Percentiles rank a stretch among this genome's conserved stretches.
Conservation (phyloP, 768 basidiomycete genomes). For the Tephrocybe sp. region DNA sequence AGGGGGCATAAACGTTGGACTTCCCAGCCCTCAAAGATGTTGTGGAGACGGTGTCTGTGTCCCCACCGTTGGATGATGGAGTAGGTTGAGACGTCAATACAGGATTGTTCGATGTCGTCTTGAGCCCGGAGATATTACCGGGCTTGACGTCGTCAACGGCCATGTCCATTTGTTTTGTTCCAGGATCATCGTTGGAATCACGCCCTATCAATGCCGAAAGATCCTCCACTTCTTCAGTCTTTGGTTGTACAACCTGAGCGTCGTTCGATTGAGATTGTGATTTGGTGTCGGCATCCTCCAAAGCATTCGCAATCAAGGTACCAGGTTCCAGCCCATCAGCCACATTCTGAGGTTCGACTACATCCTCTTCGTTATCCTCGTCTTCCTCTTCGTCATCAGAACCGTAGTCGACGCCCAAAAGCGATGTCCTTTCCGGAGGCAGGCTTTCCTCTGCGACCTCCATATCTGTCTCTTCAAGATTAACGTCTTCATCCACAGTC, state of each 20-base stretch:
- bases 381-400: slow-evolving; percentile 65
- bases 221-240: slow-evolving; percentile 59
- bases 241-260: slow-evolving; percentile 28
- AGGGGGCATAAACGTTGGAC: slow-evolving; percentile 48
- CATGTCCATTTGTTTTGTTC: slow-evolving; percentile 22
- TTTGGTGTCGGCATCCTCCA: slow-evolving; percentile 33
- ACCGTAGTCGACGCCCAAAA: slow-evolving; percentile 51
- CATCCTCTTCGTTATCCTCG: slow-evolving; percentile 60
- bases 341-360: slow-evolving; percentile 54
- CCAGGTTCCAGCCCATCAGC: slow-evolving; percentile 62
- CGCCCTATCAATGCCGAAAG: slow-evolving; percentile 35
- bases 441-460: slow-evolving; percentile 21
- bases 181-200: neutral
- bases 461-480: slow-evolving; percentile 15
- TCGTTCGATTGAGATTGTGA: slow-evolving; percentile 24
- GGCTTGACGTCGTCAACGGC: slow-evolving; percentile 29
- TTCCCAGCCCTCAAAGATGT: slow-evolving; percentile 41
- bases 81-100: slow-evolving; percentile 44
- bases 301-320: slow-evolving; percentile 55
- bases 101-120: slow-evolving; percentile 57
- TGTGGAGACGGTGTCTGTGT: slow-evolving; percentile 29
- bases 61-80: slow-evolving; percentile 37
- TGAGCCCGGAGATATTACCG: slow-evolving; percentile 40
- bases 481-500: slow-evolving; percentile 27
- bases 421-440: slow-evolving; percentile 23